phyloP scores from a whole-genome alignment of 495 filamentous ascomycete species.

The Paragyromitra xinjiangensis region DNA sequence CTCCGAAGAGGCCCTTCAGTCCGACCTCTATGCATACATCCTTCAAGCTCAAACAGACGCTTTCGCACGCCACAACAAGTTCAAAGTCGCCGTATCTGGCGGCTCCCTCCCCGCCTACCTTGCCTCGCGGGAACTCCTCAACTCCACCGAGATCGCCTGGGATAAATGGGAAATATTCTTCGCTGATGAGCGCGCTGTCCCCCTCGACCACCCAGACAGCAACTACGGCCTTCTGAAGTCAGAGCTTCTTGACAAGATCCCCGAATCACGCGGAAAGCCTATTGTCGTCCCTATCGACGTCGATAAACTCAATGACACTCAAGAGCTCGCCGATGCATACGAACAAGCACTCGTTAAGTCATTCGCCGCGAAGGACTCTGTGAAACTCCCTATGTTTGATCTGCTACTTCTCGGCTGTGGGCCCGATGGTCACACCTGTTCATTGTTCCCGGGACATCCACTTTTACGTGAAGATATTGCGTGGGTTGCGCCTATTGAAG shows the following conservation, averaged over 20 bases:
- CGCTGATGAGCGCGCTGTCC: conserved; percentile 94
- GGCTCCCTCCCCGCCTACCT: conserved; percentile 91
- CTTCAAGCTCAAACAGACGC: conserved; percentile 80
- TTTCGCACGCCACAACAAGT: conserved; percentile 77
- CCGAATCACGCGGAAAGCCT: conserved; percentile 67
- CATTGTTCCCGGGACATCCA: conserved; percentile 87
- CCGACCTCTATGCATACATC: conserved; percentile 79
- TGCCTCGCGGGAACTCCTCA: conserved; percentile 76
- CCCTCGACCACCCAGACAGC: conserved; percentile 89
- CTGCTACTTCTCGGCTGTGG: conserved; percentile 90
- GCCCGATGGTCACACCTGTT: conserved; percentile 97
- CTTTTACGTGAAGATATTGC: conserved; percentile 86
- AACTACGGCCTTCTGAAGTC: conserved; percentile 89
- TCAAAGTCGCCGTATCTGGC: conserved; percentile 92
- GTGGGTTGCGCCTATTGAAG: conserved; percentile 89
- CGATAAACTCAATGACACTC: conserved; percentile 76
- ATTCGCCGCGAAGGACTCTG: conserved; percentile 84
- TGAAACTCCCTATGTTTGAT: conserved; percentile 93
- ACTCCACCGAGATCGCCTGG: conserved; percentile 72
- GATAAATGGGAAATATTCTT: conserved; percentile 97
- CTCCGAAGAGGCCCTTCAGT: conserved; percentile 71
- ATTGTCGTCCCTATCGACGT: conserved; percentile 80
- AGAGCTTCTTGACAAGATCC: conserved; percentile 87
- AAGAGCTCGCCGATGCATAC: conserved; percentile 93
- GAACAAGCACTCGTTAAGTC: conserved; percentile 84